Conservation (phyloP, 768 basidiomycete species). For the Glaciozyma antarctica region DNA sequence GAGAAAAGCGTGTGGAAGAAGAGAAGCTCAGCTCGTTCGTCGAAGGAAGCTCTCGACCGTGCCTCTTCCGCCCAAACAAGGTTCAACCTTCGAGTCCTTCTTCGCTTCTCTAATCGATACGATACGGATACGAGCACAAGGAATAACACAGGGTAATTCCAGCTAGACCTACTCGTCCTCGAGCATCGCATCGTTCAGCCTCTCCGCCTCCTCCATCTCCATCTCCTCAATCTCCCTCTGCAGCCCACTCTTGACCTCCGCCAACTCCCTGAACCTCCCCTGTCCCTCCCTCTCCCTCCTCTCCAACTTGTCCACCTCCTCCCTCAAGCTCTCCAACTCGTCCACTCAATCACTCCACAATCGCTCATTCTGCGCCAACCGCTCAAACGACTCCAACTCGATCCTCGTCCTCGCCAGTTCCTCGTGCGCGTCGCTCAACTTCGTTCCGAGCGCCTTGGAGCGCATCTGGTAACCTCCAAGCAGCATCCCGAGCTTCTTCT, state of each 20-base stretch:
- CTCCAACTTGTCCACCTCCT: slow-evolving; percentile 76
- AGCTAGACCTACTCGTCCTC: slow-evolving; percentile 53
- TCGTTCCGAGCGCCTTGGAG: slow-evolving; percentile 49
- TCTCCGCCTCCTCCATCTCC: slow-evolving; percentile 29
- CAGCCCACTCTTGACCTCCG: slow-evolving; percentile 43
- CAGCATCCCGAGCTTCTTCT: slow-evolving; percentile 78
- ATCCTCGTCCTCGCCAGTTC: slow-evolving; percentile 58
- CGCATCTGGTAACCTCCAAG: slow-evolving; percentile 88
- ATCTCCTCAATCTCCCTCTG: slow-evolving; percentile 36
- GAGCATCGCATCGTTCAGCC: slow-evolving; percentile 46
- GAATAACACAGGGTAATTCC: too few species aligned
- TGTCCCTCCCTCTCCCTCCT: slow-evolving; percentile 69
- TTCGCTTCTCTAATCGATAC: too few species aligned
- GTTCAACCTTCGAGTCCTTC: too few species aligned
- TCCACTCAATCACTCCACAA: slow-evolving; percentile 47
- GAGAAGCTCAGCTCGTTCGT: too few species aligned
- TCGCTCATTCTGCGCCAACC: slow-evolving; percentile 62
- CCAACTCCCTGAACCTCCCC: slow-evolving; percentile 71
- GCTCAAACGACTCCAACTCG: slow-evolving; percentile 70
- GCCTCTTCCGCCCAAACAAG: too few species aligned
- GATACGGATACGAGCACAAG: too few species aligned
- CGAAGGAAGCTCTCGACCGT: too few species aligned
- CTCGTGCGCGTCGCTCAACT: slow-evolving; percentile 52
- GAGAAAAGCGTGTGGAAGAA: too few species aligned
- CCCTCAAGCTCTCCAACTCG: slow-evolving; percentile 68